phyloP scores from a whole-genome alignment of 371 early-diverging fungal species.

The Funneliformis caledonium region DNA sequence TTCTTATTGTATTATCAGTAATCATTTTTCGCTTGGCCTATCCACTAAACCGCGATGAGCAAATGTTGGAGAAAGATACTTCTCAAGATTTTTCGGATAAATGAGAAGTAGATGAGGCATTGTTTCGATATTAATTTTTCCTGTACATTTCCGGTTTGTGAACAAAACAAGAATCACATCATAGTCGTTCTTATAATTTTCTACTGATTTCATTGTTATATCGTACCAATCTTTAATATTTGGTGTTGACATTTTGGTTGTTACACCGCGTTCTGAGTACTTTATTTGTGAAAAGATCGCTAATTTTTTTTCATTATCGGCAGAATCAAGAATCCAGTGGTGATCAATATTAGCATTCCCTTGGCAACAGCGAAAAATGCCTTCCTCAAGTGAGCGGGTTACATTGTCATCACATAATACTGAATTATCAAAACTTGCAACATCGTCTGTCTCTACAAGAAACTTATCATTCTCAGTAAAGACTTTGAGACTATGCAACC shows the following conservation, averaged over 20 bases:
- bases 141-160: slow-evolving; percentile 5
- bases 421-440: slow-evolving; percentile 27
- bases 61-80: neutral
- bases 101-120: slow-evolving; percentile 21
- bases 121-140: neutral
- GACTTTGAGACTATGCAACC: slow-evolving; percentile 3
- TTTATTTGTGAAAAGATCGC: slow-evolving; percentile 28
- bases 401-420: neutral
- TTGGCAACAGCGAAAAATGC: slow-evolving; percentile 26
- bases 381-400: neutral
- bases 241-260: slow-evolving; percentile 9
- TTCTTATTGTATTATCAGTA: no score
- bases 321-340: slow-evolving; percentile 30
- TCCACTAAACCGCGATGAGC: slow-evolving; percentile 20
- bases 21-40: neutral
- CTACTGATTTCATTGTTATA: slow-evolving; percentile 6
- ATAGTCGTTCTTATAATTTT: slow-evolving; percentile 4
- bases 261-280: slow-evolving; percentile 6
- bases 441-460: neutral
- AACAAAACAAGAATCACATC: slow-evolving; percentile 26
- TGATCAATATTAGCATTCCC: neutral
- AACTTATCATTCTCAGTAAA: slow-evolving; percentile 12
- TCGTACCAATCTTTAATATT: slow-evolving; percentile 18
- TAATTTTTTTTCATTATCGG: slow-evolving; percentile 12
- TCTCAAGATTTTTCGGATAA: slow-evolving; percentile 4